phyloP scores from a whole-genome alignment of 2,329 filamentous ascomycete species.

The Penicillium sp. region DNA sequence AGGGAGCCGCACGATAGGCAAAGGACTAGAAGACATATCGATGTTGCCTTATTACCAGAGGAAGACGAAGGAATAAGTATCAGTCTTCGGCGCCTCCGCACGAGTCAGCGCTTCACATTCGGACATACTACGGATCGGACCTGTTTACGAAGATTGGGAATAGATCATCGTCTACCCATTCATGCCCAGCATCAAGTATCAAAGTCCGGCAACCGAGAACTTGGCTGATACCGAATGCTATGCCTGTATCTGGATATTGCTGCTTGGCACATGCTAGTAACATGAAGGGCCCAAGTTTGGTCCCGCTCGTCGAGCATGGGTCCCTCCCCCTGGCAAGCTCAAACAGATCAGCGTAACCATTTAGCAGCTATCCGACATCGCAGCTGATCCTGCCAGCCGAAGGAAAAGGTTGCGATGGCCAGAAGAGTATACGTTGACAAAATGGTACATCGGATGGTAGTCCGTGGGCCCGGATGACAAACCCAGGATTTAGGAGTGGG shows the following conservation, averaged over 20 bases:
- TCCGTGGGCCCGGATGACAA: not conserved
- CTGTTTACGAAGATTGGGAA: not conserved
- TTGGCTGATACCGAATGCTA: conserved; percentile 1
- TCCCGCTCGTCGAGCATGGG: not conserved
- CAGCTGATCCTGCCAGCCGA: not conserved
- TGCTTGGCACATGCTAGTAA: not conserved
- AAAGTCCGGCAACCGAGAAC: not conserved
- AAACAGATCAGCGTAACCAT: not conserved
- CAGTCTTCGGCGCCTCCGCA: not conserved
- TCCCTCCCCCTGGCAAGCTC: not conserved
- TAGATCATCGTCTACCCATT: not conserved
- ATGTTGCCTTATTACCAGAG: not conserved
- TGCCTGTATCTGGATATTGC: not conserved
- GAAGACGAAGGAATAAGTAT: conserved; percentile 1
- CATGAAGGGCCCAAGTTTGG: not conserved
- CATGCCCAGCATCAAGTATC: not conserved
- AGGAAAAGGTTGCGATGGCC: not conserved
- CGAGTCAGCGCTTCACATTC: not conserved
- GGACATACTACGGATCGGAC: not conserved
- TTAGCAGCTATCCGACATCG: conserved; percentile 1
- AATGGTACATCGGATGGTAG: not conserved
- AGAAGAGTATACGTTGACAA: not conserved
- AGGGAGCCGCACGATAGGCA: conserved; percentile 18
- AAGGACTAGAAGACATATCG: not conserved
- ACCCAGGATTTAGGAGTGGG: not conserved